Conservation (phyloP, 306 rosid genomes). For the Acacia acuminata region DNA sequence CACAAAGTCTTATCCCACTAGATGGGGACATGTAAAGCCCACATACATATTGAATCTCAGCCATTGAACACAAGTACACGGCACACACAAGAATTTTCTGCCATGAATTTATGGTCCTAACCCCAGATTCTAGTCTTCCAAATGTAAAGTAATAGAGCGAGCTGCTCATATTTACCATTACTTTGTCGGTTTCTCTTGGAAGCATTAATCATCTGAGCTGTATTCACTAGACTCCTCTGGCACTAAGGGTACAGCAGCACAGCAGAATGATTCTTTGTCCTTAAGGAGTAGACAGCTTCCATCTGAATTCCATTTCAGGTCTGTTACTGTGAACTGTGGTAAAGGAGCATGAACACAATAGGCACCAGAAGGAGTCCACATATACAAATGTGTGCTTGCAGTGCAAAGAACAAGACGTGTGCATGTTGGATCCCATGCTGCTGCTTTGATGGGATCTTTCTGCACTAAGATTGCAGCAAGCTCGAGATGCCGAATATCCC, state of each 20-base stretch:
- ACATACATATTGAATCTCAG: not conserved
- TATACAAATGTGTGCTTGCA: slow-evolving; percentile 79
- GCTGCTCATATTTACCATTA: slow-evolving; percentile 33
- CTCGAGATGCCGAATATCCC: slow-evolving; percentile 92
- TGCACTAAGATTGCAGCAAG: slow-evolving; percentile 83
- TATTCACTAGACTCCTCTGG: slow-evolving; percentile 87
- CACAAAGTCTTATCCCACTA: too few relatives aligned
- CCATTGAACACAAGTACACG: not conserved
- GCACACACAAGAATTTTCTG: not conserved
- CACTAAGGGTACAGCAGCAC: slow-evolving; percentile 69
- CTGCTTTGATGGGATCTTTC: slow-evolving; percentile 83
- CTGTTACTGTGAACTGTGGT: slow-evolving; percentile 60
- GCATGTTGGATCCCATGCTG: slow-evolving; percentile 90
- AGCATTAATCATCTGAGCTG: slow-evolving; percentile 76
- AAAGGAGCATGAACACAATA: slow-evolving; percentile 78
- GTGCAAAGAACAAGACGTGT: slow-evolving; percentile 85
- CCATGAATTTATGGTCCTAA: slow-evolving; percentile 14
- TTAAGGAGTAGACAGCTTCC: slow-evolving; percentile 92
- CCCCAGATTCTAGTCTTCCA: slow-evolving; percentile 11
- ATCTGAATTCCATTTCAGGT: slow-evolving; percentile 93
- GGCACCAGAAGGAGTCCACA: slow-evolving; percentile 97
- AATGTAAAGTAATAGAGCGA: slow-evolving; percentile 1
- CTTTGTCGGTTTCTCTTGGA: slow-evolving; percentile 5
- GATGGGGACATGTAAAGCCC: too few relatives aligned
- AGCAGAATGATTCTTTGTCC: slow-evolving; percentile 92